Evolutionary conservation across 2,329 filamentous ascomycete genomes (phyloP).

Genomic region (Emmonsiellopsis sp.): DNA sequence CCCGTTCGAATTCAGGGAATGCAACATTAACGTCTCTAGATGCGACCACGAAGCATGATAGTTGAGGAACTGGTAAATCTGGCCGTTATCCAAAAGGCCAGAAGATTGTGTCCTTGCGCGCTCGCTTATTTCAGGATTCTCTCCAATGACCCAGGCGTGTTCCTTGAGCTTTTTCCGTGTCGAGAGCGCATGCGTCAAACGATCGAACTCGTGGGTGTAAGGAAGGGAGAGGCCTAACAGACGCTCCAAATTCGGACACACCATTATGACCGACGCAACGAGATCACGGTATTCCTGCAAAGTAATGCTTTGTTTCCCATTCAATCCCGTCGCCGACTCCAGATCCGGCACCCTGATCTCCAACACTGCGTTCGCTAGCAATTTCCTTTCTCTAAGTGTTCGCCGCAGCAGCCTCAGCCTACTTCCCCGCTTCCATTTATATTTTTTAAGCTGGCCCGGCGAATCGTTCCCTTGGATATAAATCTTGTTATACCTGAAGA

Average conservation of each 20-base stretch:
- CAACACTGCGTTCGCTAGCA: conserved; percentile 44
- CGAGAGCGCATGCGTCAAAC: conserved; percentile 47
- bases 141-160: conserved; percentile 48
- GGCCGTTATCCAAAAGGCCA: conserved; percentile 35
- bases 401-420: conserved; percentile 47
- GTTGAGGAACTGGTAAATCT: conserved; percentile 44
- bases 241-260: conserved; percentile 49
- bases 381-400: conserved; percentile 43
- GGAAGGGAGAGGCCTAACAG: conserved; percentile 46
- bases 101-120: conserved; percentile 24
- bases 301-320: conserved; percentile 31
- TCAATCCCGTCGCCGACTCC: conserved; percentile 30
- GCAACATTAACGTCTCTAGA: conserved; percentile 46
- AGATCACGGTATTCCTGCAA: conserved; percentile 43
- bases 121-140: conserved; percentile 32
- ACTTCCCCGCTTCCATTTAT: conserved; percentile 40
- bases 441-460: conserved; percentile 37
- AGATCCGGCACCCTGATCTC: conserved; percentile 46
- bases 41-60: conserved; percentile 44
- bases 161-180: conserved; percentile 46
- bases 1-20: conserved; percentile 35
- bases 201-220: conserved; percentile 46
- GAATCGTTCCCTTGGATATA: conserved; percentile 42
- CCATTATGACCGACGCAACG: conserved; percentile 49
- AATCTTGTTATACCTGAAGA: conserved; percentile 40